A percentile compares a stretch with the other conserved stretches of the same genome.
Evolutionary conservation across 805 yeast genomes (phyloP).

Genomic region (Saccharomycopsis babjevae): DNA sequence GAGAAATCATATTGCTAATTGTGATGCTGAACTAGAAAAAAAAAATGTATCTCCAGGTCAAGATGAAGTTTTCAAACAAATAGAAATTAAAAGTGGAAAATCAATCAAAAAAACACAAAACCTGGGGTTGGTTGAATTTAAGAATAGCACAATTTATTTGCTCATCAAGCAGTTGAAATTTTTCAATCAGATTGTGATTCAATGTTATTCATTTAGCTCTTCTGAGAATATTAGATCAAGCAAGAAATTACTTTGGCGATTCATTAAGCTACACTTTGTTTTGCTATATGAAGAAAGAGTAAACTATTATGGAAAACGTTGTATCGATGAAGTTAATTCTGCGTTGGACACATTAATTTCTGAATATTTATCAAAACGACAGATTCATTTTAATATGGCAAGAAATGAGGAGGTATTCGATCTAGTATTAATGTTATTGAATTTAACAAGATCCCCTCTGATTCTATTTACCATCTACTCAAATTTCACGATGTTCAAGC

Average conservation of each 20-base stretch:
- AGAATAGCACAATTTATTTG: neutral
- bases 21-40: neutral
- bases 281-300: neutral
- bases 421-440: neutral
- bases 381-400: neutral
- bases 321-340: neutral
- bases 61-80: neutral
- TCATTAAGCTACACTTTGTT: neutral
- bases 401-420: neutral
- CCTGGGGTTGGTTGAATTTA: neutral
- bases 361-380: neutral
- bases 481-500: neutral
- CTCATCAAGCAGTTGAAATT: neutral
- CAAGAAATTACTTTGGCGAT: neutral
- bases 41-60: neutral
- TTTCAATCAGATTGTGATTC: neutral
- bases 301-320: neutral
- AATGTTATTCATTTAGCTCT: neutral
- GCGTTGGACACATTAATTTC: neutral
- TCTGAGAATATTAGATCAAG: neutral
- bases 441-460: neutral
- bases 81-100: neutral
- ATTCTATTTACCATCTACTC: neutral
- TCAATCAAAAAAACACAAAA: neutral
- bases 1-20: neutral